phyloP scores from a whole-genome alignment of 495 filamentous ascomycete genomes.

The Alectoria sarmentosa region DNA sequence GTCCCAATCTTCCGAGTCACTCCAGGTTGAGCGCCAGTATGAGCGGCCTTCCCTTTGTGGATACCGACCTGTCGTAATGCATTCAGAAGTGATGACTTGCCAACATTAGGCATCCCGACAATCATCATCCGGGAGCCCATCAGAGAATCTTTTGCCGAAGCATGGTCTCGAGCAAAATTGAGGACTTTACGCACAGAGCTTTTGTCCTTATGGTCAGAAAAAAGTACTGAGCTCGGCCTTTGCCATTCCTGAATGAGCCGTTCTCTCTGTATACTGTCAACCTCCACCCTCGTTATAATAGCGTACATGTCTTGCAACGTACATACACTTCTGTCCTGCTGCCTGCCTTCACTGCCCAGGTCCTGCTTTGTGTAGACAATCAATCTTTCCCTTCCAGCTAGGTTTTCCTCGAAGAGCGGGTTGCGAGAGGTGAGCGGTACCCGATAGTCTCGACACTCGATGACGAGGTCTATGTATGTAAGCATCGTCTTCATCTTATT shows the following conservation, averaged over 20 bases:
- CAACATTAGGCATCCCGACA: constrained; percentile 96
- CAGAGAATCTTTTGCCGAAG: constrained; percentile 43
- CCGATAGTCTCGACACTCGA: constrained; percentile 93
- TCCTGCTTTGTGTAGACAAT: constrained; percentile 91
- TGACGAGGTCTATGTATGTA: constrained; percentile 72
- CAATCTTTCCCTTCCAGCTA: constrained; percentile 62
- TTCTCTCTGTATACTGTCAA: constrained; percentile 29
- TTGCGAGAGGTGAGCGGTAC: constrained; percentile 84
- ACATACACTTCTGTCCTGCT: constrained; percentile 29
- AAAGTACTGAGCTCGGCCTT: constrained; percentile 51
- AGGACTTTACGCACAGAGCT: constrained; percentile 49
- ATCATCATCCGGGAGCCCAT: constrained; percentile 73
- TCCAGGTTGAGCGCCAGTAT: constrained; percentile 80
- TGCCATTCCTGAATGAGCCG: constrained; percentile 53
- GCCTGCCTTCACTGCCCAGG: constrained; percentile 45
- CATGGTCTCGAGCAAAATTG: constrained; percentile 45
- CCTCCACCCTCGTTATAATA: neutral
- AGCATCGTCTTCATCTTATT: constrained; percentile 79
- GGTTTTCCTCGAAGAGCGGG: constrained; percentile 74
- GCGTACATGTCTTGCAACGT: neutral
- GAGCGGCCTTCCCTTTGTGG: constrained; percentile 65
- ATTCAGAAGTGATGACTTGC: constrained; percentile 85
- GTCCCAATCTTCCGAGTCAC: constrained; percentile 79
- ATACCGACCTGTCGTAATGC: constrained; percentile 64
- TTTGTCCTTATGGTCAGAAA: constrained; percentile 49